Percentiles rank a stretch among this genome's conserved stretches.
phyloP scores from a whole-genome alignment of 129 eudicot genomes.

The Centrapalus pauciflorus region DNA sequence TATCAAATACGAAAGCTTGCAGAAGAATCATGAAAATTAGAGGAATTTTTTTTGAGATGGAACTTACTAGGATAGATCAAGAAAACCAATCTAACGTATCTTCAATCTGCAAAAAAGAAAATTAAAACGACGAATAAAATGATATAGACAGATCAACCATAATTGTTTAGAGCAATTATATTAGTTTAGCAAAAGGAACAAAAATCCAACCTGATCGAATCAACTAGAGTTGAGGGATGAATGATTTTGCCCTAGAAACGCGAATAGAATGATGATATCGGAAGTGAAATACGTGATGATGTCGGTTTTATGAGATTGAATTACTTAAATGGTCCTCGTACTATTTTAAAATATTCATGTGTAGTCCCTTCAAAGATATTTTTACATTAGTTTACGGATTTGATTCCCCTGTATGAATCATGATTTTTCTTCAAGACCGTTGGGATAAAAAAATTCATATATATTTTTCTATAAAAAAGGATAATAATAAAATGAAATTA shows the following conservation, averaged over 20 bases:
- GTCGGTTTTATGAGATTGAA: slow-evolving; percentile 1
- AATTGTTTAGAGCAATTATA: not conserved
- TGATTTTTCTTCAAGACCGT: too few species aligned
- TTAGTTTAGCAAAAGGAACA: not conserved
- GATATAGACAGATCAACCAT: not conserved
- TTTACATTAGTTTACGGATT: not conserved
- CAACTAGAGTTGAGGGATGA: not conserved
- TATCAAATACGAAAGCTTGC: not conserved
- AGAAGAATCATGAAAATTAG: not conserved
- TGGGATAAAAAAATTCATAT: too few species aligned
- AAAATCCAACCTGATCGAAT: slow-evolving; percentile 2
- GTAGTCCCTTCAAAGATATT: not conserved
- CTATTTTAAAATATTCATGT: not conserved
- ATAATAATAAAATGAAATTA: too few species aligned
- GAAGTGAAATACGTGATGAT: not conserved
- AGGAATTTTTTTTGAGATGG: not conserved
- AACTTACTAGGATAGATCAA: slow-evolving; percentile 13
- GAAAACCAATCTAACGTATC: slow-evolving; percentile 6
- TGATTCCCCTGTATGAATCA: not conserved
- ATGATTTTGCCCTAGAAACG: slow-evolving; percentile 27
- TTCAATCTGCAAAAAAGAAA: slow-evolving; percentile 18
- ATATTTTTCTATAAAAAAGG: too few species aligned
- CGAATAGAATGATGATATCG: not conserved
- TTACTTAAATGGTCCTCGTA: not conserved
- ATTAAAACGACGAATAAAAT: not conserved